Evolutionary conservation across 1,139 yeast species (phyloP), one percentile per base, ranked within the genome.

Genomic region (Yamadazyma friedrichii): DNA sequence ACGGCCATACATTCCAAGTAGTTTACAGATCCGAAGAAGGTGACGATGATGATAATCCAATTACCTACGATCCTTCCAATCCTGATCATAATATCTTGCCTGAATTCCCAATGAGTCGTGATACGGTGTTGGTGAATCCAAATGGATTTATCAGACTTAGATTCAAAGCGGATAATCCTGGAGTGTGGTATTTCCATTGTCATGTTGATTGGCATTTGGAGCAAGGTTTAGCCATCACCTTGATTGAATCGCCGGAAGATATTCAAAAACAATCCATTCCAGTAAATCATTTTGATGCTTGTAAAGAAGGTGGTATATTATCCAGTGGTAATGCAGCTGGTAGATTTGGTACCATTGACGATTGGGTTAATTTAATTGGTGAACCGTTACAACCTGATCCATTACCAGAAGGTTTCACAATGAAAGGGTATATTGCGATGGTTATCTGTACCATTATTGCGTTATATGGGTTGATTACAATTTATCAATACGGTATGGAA

Each of bases 401-500:
- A 28, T 74, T 93, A 55, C 98, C 98, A 31, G 58, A 71, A 31
- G 97, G 97, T 4, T 91, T 93, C 76, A 91, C 98, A 34, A 77
- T 84, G 35, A 82, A 84, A 54, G 98, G 98, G 61, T 83, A 85
- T 55, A 84, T 91, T 44, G 98, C 98, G 10, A 68, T 93, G 59
- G 83, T 80, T 25, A 78, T 89, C 64, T 88, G 96, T 24, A 74
- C 85, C 59, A 55, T 89, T 46, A 72, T 91, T 42, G 98, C 95
- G 49, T 57, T 88, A 42, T 66, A 85, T 24, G 98, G 98, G 58
- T 70, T 91, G 64, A 72, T 69, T 42, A 76, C 86, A 47, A 86
- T 93, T 58, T 77, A 84, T 46, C 65, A 82, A 63, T 93, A 89
- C 64, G 98, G 98, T 58, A 70, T 87, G 70, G 76, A 83, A 52